Evolutionary conservation across 805 yeast species (phyloP), one percentile per base, ranked within the genome.

Genomic region (Ogataea neopini): DNA sequence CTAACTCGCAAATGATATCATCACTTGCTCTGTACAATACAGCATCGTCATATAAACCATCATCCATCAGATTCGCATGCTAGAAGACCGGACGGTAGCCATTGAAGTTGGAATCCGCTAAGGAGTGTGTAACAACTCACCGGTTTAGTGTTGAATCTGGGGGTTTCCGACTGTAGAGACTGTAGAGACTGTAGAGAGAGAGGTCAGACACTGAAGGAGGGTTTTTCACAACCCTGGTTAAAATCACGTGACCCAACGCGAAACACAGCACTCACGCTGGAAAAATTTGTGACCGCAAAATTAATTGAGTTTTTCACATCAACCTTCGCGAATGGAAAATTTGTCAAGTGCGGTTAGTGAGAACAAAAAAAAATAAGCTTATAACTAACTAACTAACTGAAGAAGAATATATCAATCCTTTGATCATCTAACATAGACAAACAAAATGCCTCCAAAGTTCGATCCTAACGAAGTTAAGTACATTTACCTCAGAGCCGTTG

Each of bases 401-500:
- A 34, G 34, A 14, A 32, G 26, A 30, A 8, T 25, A 30, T 40
- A 29, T 39, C 23, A 48, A 23, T 45, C 41, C 17, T 25, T 33
- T 26, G 40, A 39, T 39, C 32, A 38, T 22, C 23, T 10, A 40
- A 32, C 29, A 48, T 28, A 43, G 37, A 41, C 36, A 40, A 45
- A 43, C 53, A 80, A 69, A 58, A 88, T 89, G 97, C 96, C 96
- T 80, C 96, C 96, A 81, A 89, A 94, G 84, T 84, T 91, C 80
- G 99, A 94, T 77, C 99, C 99, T 73, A 79, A 65, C 82, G 99
- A 94, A 88, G 96, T 94, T 75, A 91, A 91, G 80, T 88, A 80
- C 88, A 81, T 94, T 80, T 92, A 92, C 88, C 81, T 94, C 79
- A 89, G 99, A 87, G 97, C 99, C 79, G 95, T 90, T 67, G 99